These are phyloP conservation scores for Solanum appendiculatum DNA, from an alignment of 257 asterid species.

Conservation along the genomic window DNA sequence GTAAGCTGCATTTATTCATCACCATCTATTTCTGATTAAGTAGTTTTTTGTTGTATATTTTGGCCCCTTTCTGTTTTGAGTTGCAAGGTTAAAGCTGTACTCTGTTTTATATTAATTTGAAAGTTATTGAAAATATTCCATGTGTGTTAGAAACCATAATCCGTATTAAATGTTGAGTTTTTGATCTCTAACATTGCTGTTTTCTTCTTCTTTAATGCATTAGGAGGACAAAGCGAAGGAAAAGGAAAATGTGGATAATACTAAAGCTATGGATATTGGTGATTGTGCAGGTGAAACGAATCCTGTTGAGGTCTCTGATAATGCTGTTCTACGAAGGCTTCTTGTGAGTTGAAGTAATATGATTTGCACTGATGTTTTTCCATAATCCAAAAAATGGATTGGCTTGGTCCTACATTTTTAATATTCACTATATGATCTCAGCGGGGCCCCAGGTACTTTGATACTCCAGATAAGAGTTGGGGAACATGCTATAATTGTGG, in stretches of 20 bases:
- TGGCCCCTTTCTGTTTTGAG: neutral
- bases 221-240: neutral
- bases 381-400: constrained; percentile 13
- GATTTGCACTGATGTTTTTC: constrained; percentile 18
- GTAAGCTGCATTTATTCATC: neutral
- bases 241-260: neutral
- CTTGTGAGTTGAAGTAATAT: constrained; percentile 75
- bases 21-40: neutral
- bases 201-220: neutral
- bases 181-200: neutral
- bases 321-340: constrained; percentile 76
- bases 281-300: constrained; percentile 25
- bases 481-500: constrained; percentile 97
- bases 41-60: neutral
- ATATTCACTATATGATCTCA: constrained; percentile 35
- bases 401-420: constrained; percentile 14
- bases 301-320: constrained; percentile 41
- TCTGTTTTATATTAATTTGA: neutral
- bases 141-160: neutral
- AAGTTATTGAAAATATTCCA: neutral
- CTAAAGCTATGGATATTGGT: constrained; percentile 22
- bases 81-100: neutral
- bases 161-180: neutral
- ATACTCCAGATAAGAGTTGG: constrained; percentile 86
- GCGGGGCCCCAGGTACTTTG: constrained; percentile 99